Evolutionary conservation across 495 filamentous ascomycete genomes (phyloP), one percentile per base, ranked within the genome.

Genomic region (Talaromyces thailandensis): DNA sequence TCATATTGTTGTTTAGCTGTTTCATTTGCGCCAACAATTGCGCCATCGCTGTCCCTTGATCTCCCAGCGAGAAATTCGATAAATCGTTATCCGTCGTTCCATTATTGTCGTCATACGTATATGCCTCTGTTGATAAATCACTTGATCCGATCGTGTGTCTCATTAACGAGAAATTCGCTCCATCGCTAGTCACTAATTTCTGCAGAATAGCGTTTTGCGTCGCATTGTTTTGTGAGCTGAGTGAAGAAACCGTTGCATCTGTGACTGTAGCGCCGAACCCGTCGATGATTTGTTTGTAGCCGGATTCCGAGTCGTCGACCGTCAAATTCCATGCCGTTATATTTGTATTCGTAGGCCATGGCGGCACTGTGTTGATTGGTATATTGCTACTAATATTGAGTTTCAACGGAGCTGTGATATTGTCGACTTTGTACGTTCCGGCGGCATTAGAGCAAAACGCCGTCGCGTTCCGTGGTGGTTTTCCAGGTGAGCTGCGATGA

Each of bases 191-290:
- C 6, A 69, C 68, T 23, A 59, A n/a, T 14, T 68, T 59, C 7
- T 78, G 78, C 69, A 84, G 69, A 16, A 85, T 66, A 32, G 81
- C 73, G 45, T 77, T 70, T 24, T 83, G 70, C 1, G 84, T 71
- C 6, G 35, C 31, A 58, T 76, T 66, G 51, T 70, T 67, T 14
- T 75, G 72, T 8, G 71, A 72, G 56, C 80, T 78, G 70, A 85
- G 77, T 6, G 79, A 75, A 25, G 74, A 70, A 4, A 84, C 82
- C 4, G 82, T 82, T 8, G 81, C 77, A 64, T 84, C 82, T 21
- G 82, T 85, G 37, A 82, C 79, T 6, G 81, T 75, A 11, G 57
- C 57, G 57, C 82, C 82, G 60, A 85, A 85, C 2, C 82, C 82
- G 24, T 68, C 72, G 64, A 85, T 76, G 21, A 72, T 76, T 65